These are phyloP conservation scores for Camellia oleifera DNA, from an alignment of 179 eudicot species.

Conservation along the genomic window DNA sequence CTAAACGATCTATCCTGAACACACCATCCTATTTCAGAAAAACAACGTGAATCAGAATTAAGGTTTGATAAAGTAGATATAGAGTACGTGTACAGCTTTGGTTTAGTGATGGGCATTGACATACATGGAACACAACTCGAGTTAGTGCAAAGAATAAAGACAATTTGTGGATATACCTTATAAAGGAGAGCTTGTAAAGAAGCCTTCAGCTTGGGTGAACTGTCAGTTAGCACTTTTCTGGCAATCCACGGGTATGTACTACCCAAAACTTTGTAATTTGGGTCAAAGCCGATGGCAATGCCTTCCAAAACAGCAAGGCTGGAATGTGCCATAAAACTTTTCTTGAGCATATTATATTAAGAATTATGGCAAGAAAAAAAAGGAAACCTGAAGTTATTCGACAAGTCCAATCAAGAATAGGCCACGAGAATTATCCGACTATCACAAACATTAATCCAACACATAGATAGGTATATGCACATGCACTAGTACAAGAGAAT, in stretches of 20 bases:
- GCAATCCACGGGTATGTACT: slow-evolving; percentile 98
- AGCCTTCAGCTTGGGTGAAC: slow-evolving; percentile 73
- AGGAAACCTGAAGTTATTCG: neutral
- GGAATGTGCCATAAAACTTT: slow-evolving; percentile 18
- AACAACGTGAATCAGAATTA: slow-evolving; percentile 14
- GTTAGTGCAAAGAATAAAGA: neutral
- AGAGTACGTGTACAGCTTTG: neutral
- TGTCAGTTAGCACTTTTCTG: slow-evolving; percentile 75
- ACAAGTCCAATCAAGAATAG: no score
- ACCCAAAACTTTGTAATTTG: slow-evolving; percentile 93
- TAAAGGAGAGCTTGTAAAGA: slow-evolving; percentile 79
- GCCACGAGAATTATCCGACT: neutral
- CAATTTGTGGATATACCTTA: slow-evolving; percentile 41
- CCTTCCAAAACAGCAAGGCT: slow-evolving; percentile 99
- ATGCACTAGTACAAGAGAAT: slow-evolving; percentile 2
- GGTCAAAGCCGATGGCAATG: slow-evolving; percentile 72
- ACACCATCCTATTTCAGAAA: slow-evolving; percentile 61
- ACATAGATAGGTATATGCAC: neutral
- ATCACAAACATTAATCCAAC: neutral
- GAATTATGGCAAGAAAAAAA: neutral
- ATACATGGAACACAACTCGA: neutral
- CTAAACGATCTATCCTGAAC: slow-evolving; percentile 85
- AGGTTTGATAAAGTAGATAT: neutral
- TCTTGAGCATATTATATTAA: neutral
- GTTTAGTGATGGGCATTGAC: neutral